phyloP scores from a whole-genome alignment of 805 yeast genomes.

The Hanseniaspora lachancei region DNA sequence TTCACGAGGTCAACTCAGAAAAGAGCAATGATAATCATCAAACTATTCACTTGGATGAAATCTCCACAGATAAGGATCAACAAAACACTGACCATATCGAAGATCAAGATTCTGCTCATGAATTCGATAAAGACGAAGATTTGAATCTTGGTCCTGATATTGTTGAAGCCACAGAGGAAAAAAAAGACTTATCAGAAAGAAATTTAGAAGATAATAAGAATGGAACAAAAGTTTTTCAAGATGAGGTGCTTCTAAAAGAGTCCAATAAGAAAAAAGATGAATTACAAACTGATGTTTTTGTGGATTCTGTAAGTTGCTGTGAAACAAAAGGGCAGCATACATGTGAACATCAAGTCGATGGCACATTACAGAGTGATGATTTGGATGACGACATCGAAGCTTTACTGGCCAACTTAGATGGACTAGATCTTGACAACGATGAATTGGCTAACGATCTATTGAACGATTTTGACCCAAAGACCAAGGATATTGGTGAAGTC shows the following conservation, averaged over 20 bases:
- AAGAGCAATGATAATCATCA: neutral
- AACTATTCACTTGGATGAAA: neutral
- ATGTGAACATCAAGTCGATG: neutral
- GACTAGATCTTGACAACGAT: conserved; percentile 19
- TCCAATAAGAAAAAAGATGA: too few species aligned
- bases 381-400: conserved; percentile 25
- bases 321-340: neutral
- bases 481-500: conserved; percentile 13
- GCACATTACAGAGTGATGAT: conserved; percentile 5
- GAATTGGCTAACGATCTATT: conserved; percentile 13
- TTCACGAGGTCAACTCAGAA: neutral
- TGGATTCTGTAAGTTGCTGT: neutral
- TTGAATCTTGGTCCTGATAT: too few species aligned
- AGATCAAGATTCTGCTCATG: too few species aligned
- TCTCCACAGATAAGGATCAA: too few species aligned
- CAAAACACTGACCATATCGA: too few species aligned
- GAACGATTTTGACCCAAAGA: conserved; percentile 13
- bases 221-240: neutral
- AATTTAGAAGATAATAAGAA: neutral
- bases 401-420: conserved; percentile 21
- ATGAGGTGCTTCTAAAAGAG: too few species aligned
- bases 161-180: neutral
- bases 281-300: too few species aligned
- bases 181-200: neutral
- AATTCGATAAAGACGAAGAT: too few species aligned